Evolutionary conservation across 352 stramenopile species (phyloP).

Genomic region (Globisporangium viniferum): DNA sequence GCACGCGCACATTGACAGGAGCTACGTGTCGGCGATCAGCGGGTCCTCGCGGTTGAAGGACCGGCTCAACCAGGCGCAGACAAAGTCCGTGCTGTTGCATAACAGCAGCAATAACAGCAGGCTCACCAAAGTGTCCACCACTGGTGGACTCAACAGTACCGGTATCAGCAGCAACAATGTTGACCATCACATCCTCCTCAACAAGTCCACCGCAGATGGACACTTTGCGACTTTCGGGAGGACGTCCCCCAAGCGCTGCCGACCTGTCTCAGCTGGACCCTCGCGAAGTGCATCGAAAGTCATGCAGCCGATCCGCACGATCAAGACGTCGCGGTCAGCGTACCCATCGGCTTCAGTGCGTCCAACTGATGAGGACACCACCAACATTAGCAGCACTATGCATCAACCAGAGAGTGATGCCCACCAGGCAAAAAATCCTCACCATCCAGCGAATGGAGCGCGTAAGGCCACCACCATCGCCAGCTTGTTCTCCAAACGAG

Average conservation of each 20-base stretch:
- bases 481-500: neutral
- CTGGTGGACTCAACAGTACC: neutral
- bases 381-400: neutral
- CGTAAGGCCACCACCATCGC: neutral
- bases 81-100: constrained; percentile 28
- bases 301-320: constrained; percentile 25
- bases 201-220: neutral
- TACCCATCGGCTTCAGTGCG: constrained; percentile 27
- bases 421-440: no score
- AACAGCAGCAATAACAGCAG: constrained; percentile 15
- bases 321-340: constrained; percentile 56
- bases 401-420: neutral
- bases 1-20: constrained; percentile 72
- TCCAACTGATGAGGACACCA: constrained; percentile 1
- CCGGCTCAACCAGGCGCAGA: constrained; percentile 41
- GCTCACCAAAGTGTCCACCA: neutral
- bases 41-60: constrained; percentile 50
- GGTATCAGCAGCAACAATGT: neutral
- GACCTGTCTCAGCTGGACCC: constrained; percentile 58
- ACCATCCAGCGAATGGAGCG: neutral
- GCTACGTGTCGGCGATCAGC: constrained; percentile 64
- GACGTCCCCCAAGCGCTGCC: constrained; percentile 63
- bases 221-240: constrained; percentile 28
- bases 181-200: neutral
- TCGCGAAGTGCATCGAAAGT: constrained; percentile 36